Evolutionary conservation across 306 rosid genomes (phyloP).

Genomic region (Styphnolobium japonicum): DNA sequence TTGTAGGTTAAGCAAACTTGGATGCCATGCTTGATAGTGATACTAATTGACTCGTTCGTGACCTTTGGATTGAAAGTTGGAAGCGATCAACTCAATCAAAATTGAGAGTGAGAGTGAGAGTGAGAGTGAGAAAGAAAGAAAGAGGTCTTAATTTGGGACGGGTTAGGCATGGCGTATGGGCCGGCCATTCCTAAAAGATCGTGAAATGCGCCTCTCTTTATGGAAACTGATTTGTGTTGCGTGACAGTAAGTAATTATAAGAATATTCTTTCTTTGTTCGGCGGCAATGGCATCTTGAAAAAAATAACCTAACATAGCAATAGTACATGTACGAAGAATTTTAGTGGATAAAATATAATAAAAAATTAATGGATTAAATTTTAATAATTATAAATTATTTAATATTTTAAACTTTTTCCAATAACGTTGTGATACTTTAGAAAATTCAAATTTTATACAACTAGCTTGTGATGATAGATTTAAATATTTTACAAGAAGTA

Average conservation of each 20-base stretch:
- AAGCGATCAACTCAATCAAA: not conserved
- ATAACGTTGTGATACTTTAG: too few species aligned
- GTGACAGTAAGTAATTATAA: not conserved
- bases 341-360: too few species aligned
- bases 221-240: constrained; percentile 3
- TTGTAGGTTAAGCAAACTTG: constrained; percentile 42
- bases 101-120: too few species aligned
- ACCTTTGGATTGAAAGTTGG: not conserved
- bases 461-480: too few species aligned
- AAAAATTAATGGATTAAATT: too few species aligned
- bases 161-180: not conserved
- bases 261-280: not conserved
- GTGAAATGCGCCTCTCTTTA: constrained; percentile 20
- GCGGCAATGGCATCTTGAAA: not conserved
- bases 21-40: constrained; percentile 16
- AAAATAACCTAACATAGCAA: not conserved
- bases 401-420: too few species aligned
- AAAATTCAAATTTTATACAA: too few species aligned
- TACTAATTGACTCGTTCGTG: constrained; percentile 2
- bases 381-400: too few species aligned
- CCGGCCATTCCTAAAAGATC: not conserved
- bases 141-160: not conserved
- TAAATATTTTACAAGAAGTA: too few species aligned
- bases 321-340: too few species aligned
- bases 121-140: not conserved